These are phyloP conservation scores for Myxozyma geophila DNA, from an alignment of 805 yeast genomes.

Conservation along the genomic window DNA sequence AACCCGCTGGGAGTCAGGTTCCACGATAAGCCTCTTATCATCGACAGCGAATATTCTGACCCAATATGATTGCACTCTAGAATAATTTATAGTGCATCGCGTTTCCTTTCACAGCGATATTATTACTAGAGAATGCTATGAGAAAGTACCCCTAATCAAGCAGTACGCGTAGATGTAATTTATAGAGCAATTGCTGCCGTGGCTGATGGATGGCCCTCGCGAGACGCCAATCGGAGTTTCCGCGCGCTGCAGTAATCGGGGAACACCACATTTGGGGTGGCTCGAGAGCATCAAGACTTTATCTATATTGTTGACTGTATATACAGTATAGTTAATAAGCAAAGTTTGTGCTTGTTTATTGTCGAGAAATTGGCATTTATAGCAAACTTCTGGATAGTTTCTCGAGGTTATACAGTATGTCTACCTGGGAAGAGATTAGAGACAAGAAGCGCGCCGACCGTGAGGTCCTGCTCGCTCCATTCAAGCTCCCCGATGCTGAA, in stretches of 20 bases:
- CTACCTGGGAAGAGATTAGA: constrained; percentile 37
- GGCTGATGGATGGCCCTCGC: neutral
- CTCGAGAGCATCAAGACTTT: neutral
- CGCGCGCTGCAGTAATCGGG: neutral
- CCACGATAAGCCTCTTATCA: neutral
- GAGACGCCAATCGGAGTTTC: neutral
- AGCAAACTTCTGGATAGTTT: neutral
- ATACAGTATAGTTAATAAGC: neutral
- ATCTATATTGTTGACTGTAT: neutral
- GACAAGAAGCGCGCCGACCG: constrained; percentile 37
- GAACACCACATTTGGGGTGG: neutral
- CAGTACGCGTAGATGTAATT: neutral
- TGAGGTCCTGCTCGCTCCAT: constrained; percentile 38
- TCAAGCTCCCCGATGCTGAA: constrained; percentile 31
- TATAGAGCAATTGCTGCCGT: neutral
- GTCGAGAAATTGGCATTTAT: neutral
- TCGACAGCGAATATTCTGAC: neutral
- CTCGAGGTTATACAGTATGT: constrained; percentile 5
- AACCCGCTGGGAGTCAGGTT: neutral
- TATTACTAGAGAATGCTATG: neutral
- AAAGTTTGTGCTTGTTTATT: neutral
- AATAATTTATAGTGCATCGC: neutral
- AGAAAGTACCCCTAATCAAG: neutral
- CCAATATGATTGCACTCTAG: neutral
- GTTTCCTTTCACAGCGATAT: neutral